Conservation (phyloP, 1,284 basidiomycete genomes). For the Cutaneotrichosporon arboriforme region DNA sequence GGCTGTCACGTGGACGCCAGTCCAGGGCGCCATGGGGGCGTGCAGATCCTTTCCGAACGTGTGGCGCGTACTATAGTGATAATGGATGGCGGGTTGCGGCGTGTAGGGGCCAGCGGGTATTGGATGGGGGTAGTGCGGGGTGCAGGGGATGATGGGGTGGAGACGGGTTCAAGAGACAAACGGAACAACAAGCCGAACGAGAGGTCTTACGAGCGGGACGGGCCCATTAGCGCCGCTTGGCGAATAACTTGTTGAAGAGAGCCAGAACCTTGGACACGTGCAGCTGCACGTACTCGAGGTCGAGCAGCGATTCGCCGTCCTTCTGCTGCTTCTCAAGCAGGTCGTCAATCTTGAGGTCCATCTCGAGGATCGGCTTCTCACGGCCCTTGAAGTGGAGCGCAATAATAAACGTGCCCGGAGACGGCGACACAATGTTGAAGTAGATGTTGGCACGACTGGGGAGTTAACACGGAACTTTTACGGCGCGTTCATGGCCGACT, state of each 20-base stretch:
- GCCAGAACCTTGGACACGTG: constrained; percentile 92
- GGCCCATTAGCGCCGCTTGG: constrained; percentile 12
- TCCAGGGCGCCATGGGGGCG: no score
- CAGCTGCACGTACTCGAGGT: constrained; percentile 95
- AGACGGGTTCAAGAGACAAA: not conserved
- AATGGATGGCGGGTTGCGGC: not conserved
- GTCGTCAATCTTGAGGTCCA: constrained; percentile 99
- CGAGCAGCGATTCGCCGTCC: constrained; percentile 90
- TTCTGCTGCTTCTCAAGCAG: constrained; percentile 98
- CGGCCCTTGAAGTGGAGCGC: constrained; percentile 97
- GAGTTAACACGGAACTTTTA: not conserved
- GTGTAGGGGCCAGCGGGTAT: not conserved
- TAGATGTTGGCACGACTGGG: constrained; percentile 89
- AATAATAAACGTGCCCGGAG: constrained; percentile 97
- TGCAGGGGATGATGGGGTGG: not conserved
- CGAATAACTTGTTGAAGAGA: constrained; percentile 74
- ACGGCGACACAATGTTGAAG: constrained; percentile 96
- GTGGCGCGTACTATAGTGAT: not conserved
- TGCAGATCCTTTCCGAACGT: not conserved
- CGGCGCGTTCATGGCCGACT: constrained; percentile 28
- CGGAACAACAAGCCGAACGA: not conserved
- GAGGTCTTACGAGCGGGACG: no score
- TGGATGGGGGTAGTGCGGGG: not conserved
- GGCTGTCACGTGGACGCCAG: not conserved
- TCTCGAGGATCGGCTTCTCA: constrained; percentile 98